Conservation (phyloP, 2,329 filamentous ascomycete genomes). For the Didymella arachidicola region DNA sequence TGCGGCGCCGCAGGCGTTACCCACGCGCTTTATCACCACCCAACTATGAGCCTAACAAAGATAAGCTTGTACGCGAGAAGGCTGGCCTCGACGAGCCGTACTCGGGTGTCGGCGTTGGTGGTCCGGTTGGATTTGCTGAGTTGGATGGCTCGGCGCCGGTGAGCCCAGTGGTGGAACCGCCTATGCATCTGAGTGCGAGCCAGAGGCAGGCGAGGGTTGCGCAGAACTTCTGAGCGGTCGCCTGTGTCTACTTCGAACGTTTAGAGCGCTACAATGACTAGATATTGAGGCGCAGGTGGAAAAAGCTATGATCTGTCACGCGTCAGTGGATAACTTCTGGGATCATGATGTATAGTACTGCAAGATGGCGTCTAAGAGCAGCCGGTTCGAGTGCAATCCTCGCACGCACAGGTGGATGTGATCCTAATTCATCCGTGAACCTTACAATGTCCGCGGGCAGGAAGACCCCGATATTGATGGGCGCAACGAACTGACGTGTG, state of each 20-base stretch:
- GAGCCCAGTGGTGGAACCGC: constrained; percentile 2
- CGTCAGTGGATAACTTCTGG: neutral
- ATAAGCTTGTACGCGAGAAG: neutral
- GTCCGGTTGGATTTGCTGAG: constrained; percentile 1
- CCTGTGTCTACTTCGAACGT: neutral
- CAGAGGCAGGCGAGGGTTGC: constrained; percentile 6
- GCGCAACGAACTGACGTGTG: neutral
- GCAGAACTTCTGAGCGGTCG: constrained; percentile 5
- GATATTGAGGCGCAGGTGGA: neutral
- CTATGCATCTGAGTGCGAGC: neutral
- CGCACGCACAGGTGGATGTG: neutral
- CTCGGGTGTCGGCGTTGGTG: neutral
- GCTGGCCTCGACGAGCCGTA: constrained; percentile 1
- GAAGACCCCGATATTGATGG: neutral
- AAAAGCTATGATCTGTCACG: neutral
- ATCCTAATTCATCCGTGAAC: neutral
- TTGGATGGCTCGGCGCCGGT: constrained; percentile 8
- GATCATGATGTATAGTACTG: neutral
- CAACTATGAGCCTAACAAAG: neutral
- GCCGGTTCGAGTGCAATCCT: neutral
- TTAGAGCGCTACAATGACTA: neutral
- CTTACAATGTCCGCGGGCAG: neutral
- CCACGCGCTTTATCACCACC: neutral
- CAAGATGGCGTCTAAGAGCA: neutral
- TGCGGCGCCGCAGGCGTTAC: constrained; percentile 18